Evolutionary conservation across 345 rosid genomes (phyloP).

Genomic region (Salix suchowensis): DNA sequence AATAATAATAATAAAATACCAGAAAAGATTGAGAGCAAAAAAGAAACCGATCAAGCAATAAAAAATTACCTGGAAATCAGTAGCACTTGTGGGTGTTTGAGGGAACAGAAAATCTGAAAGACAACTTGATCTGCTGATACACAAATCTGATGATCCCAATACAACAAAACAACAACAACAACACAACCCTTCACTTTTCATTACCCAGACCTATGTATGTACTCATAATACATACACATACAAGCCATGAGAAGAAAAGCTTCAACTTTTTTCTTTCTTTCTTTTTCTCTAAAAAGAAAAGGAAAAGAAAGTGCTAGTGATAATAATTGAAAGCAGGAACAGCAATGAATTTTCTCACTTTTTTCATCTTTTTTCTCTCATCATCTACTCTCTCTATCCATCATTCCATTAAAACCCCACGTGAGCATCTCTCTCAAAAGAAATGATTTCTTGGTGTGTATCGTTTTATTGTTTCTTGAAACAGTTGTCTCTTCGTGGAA

Average conservation of each 20-base stretch:
- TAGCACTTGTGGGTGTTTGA: constrained; percentile 43
- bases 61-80: constrained; percentile 52
- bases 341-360: constrained; percentile 27
- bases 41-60: constrained; percentile 17
- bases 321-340: constrained; percentile 20
- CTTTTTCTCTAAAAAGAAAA: background rate
- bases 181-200: constrained; percentile 26
- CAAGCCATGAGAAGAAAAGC: background rate
- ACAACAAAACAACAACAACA: constrained; percentile 14
- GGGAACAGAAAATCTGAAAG: constrained; percentile 49
- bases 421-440: constrained; percentile 30
- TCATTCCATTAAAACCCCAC: constrained; percentile 46
- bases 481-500: constrained; percentile 8
- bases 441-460: constrained; percentile 25
- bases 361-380: constrained; percentile 29
- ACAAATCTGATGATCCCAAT: constrained; percentile 40
- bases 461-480: constrained; percentile 5
- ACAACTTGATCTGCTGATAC: constrained; percentile 37
- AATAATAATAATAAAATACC: constrained; percentile 12
- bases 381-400: constrained; percentile 40
- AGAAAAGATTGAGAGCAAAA: background rate
- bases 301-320: constrained; percentile 23
- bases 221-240: constrained; percentile 9
- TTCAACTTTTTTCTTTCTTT: background rate
- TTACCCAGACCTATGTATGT: constrained; percentile 5